Evolutionary conservation across 2,329 filamentous ascomycete genomes (phyloP).

Genomic region (Macrophomina phaseolina): DNA sequence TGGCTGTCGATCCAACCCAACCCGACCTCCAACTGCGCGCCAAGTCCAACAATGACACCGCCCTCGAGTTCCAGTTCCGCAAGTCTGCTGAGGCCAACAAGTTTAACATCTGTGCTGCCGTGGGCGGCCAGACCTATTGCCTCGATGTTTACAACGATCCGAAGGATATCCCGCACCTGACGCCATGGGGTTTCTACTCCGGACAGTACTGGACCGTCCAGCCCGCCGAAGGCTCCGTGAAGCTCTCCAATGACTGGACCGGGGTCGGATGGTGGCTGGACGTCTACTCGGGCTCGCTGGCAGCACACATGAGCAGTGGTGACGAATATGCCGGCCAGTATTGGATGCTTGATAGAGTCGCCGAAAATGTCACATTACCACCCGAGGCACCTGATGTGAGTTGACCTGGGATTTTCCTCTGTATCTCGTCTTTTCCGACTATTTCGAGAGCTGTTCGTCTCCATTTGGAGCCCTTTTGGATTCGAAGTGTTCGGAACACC

Average conservation of each 20-base stretch:
- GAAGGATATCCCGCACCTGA: conserved; percentile 13
- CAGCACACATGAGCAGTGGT: conserved; percentile 1
- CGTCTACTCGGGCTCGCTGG: background rate
- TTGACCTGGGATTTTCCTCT: background rate
- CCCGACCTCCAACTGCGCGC: conserved; percentile 17
- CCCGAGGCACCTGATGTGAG: conserved; percentile 13
- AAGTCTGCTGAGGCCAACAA: background rate
- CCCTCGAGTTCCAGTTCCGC: conserved; percentile 25
- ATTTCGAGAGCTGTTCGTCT: background rate
- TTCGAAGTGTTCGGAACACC: no score
- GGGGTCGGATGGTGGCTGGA: conserved; percentile 17
- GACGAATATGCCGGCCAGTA: conserved; percentile 3
- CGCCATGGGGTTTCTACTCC: conserved; percentile 14
- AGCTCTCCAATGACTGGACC: conserved; percentile 22
- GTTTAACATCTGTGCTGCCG: conserved; percentile 23
- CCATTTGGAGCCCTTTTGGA: no score
- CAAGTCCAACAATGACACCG: background rate
- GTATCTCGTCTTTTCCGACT: background rate
- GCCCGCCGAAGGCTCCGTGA: background rate
- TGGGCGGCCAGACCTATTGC: conserved; percentile 1
- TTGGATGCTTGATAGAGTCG: conserved; percentile 19
- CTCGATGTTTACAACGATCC: conserved; percentile 13
- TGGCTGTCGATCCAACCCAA: conserved; percentile 11
- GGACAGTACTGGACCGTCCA: conserved; percentile 23
- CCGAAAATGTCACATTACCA: conserved; percentile 6